These are phyloP conservation scores for Teunomyces funiuensis DNA, from an alignment of 805 yeast genomes.

Conservation along the genomic window DNA sequence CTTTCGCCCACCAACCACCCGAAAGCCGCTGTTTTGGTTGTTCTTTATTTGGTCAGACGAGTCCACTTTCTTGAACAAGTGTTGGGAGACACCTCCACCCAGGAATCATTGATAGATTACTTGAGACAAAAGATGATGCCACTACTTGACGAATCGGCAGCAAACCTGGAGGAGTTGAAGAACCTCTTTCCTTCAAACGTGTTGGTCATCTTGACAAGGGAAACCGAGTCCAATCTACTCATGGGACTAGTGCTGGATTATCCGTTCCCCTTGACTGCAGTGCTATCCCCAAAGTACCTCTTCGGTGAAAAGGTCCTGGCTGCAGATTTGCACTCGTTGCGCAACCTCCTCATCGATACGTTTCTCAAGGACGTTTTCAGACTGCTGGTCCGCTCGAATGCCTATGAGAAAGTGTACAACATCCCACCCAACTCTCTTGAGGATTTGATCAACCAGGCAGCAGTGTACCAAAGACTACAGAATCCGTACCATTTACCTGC, in stretches of 20 bases:
- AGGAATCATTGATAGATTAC: constrained; percentile 14
- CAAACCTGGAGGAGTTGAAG: background rate
- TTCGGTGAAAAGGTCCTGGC: background rate
- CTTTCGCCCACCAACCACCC: constrained; percentile 7
- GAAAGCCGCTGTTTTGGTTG: constrained; percentile 11
- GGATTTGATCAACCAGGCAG: constrained; percentile 22
- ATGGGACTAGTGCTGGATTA: background rate
- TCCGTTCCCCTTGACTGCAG: background rate
- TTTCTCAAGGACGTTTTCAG: constrained; percentile 8
- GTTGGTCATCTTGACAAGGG: constrained; percentile 19
- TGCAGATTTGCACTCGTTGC: constrained; percentile 1
- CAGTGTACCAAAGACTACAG: constrained; percentile 21
- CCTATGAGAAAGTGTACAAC: constrained; percentile 9
- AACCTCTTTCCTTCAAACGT: constrained; percentile 5
- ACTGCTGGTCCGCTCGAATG: background rate
- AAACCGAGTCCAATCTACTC: constrained; percentile 18
- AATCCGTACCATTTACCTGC: constrained; percentile 32
- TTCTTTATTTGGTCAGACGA: constrained; percentile 27
- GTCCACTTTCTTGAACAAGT: constrained; percentile 20
- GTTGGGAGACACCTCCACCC: background rate
- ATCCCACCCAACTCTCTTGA: constrained; percentile 24
- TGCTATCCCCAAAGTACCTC: background rate
- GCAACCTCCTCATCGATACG: constrained; percentile 10
- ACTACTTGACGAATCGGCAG: constrained; percentile 21
- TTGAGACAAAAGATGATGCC: constrained; percentile 28